Percentiles rank a stretch among this genome's conserved stretches.
Evolutionary conservation across 768 basidiomycete genomes (phyloP).

Genomic region (Boletus sensibilis): DNA sequence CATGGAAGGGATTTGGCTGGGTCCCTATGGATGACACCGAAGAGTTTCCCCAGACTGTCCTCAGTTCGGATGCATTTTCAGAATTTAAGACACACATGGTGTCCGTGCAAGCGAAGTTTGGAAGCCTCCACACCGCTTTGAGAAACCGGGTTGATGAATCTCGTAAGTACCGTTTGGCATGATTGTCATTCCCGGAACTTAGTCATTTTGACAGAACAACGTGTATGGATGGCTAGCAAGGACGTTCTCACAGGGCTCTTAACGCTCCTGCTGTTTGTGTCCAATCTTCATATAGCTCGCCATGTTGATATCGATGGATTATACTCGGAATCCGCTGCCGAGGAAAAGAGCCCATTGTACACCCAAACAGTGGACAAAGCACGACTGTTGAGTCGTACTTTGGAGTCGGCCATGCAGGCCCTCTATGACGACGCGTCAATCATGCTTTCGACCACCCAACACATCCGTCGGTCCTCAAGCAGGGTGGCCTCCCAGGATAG

Average conservation of each 20-base stretch:
- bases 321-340: conserved; percentile 43
- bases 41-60: conserved; percentile 43
- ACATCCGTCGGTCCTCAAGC: conserved; percentile 18
- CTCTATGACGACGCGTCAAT: conserved; percentile 69
- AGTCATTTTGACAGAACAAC: conserved; percentile 22
- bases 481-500: conserved; percentile 10
- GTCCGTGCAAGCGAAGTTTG: conserved; percentile 52
- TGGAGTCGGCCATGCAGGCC: conserved; percentile 71
- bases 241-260: conserved; percentile 56
- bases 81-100: conserved; percentile 51
- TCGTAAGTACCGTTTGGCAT: conserved; percentile 21
- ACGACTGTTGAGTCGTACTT: conserved; percentile 59
- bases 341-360: conserved; percentile 52
- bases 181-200: neutral
- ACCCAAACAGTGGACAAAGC: conserved; percentile 67
- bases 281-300: conserved; percentile 75
- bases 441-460: conserved; percentile 59
- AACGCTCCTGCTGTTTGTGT: conserved; percentile 54
- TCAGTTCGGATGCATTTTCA: conserved; percentile 51
- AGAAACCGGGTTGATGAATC: conserved; percentile 21
- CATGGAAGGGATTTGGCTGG: conserved; percentile 88
- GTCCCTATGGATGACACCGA: conserved; percentile 53
- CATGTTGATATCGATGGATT: conserved; percentile 83
- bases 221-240: conserved; percentile 41
- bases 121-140: conserved; percentile 27